Evolutionary conservation across 2,329 filamentous ascomycete genomes (phyloP).

Genomic region (Lizonia empirigonia): DNA sequence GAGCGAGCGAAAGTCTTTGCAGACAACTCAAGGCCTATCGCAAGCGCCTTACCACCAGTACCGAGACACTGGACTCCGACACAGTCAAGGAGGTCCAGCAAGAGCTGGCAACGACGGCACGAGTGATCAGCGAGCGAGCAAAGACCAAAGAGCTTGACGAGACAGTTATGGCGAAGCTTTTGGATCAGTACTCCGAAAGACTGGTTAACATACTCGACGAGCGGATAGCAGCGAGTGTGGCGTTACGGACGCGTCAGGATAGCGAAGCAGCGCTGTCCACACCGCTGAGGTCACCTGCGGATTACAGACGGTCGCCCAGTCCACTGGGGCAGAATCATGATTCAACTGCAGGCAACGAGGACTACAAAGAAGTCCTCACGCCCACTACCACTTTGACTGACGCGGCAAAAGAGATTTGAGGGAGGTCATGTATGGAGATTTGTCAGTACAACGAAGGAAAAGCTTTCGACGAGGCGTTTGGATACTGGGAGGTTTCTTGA

Average conservation of each 20-base stretch:
- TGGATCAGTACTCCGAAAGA: constrained; percentile 77
- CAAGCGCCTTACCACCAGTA: constrained; percentile 60
- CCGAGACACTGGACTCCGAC: constrained; percentile 53
- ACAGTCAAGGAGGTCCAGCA: constrained; percentile 61
- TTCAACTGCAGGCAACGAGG: not conserved
- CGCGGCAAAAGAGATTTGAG: not conserved
- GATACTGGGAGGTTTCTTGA: not conserved
- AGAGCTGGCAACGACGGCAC: constrained; percentile 59
- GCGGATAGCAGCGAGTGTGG: constrained; percentile 60
- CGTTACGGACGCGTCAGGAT: constrained; percentile 42
- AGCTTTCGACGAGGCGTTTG: constrained; percentile 6
- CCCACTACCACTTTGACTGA: not conserved
- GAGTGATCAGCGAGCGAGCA: constrained; percentile 52
- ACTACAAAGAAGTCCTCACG: not conserved
- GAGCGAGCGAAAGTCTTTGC: constrained; percentile 61
- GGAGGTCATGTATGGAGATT: not conserved
- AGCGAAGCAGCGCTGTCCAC: constrained; percentile 29
- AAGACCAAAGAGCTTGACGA: constrained; percentile 52
- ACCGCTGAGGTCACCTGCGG: constrained; percentile 4
- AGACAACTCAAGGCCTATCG: constrained; percentile 63
- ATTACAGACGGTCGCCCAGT: constrained; percentile 8
- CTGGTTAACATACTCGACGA: constrained; percentile 74
- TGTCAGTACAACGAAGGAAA: not conserved
- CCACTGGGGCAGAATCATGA: not conserved
- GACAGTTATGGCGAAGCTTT: constrained; percentile 58